Conservation (phyloP, 2,329 filamentous ascomycete species). For the Beauveria sp. region DNA sequence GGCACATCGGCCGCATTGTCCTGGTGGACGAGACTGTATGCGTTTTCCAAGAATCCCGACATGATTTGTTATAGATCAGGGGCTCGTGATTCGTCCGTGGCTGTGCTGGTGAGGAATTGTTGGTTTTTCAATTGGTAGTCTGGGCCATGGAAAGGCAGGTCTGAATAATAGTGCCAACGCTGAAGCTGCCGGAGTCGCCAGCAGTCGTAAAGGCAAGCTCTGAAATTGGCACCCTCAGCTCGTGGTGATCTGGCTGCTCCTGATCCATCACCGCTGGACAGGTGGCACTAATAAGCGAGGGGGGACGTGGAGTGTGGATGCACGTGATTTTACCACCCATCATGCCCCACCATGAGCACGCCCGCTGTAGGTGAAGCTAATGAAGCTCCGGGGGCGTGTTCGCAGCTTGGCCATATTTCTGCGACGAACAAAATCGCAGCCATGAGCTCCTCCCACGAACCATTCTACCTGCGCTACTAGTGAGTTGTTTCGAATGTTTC, state of each 20-base stretch:
- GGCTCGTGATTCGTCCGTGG: background rate
- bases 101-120: background rate
- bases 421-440: constrained; percentile 19
- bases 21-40: constrained; percentile 95
- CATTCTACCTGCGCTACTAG: constrained; percentile 98
- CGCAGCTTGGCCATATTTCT: background rate
- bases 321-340: constrained; percentile 24
- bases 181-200: constrained; percentile 22
- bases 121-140: constrained; percentile 16
- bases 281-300: constrained; percentile 29
- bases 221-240: constrained; percentile 21
- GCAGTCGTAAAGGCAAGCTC: constrained; percentile 22
- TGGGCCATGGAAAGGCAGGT: constrained; percentile 23
- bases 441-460: constrained; percentile 65
- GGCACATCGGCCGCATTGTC: constrained; percentile 95
- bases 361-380: background rate
- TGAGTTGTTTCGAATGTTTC: constrained; percentile 39
- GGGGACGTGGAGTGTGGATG: constrained; percentile 17
- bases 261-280: constrained; percentile 25
- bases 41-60: constrained; percentile 88
- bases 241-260: constrained; percentile 31
- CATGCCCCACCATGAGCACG: constrained; percentile 15
- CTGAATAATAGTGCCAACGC: constrained; percentile 22
- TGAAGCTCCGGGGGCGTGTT: background rate
- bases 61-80: constrained; percentile 43